Percentiles rank a stretch among this genome's conserved stretches.
These are phyloP conservation scores for Wickerhamomyces sp. DNA, from an alignment of 1,139 yeast genomes.

Conservation along the genomic window DNA sequence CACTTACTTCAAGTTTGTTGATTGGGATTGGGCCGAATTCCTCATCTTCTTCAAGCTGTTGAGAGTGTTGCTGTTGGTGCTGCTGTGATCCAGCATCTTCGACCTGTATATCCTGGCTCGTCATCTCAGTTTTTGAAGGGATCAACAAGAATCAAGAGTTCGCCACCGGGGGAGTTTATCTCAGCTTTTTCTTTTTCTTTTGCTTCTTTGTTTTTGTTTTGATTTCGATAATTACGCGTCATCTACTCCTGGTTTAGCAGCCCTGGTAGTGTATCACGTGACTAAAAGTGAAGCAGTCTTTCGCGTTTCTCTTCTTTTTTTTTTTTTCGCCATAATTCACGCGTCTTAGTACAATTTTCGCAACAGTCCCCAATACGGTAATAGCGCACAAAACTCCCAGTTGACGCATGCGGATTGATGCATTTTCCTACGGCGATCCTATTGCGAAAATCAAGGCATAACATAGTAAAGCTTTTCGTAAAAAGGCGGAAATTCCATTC, in stretches of 20 bases:
- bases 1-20: conserved; percentile 31
- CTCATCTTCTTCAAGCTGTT: conserved; percentile 31
- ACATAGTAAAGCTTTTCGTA: no score
- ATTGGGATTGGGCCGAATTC: conserved; percentile 46
- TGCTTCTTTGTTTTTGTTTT: conserved; percentile 8
- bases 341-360: no score
- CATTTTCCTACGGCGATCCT: no score
- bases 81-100: conserved; percentile 11
- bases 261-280: conserved; percentile 7
- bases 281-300: no score
- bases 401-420: no score
- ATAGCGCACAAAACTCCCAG: no score
- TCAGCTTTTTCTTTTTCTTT: background rate
- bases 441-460: no score
- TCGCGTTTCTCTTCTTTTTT: no score
- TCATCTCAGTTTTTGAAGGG: conserved; percentile 12
- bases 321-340: no score
- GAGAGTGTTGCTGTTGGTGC: no score
- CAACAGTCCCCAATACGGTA: no score
- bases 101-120: conserved; percentile 11
- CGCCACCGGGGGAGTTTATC: conserved; percentile 2
- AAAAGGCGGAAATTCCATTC: no score
- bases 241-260: background rate
- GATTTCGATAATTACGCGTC: conserved; percentile 7
- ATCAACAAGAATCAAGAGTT: background rate